phyloP scores from a whole-genome alignment of 257 asterid species.

The Cynanchum wilfordii region DNA sequence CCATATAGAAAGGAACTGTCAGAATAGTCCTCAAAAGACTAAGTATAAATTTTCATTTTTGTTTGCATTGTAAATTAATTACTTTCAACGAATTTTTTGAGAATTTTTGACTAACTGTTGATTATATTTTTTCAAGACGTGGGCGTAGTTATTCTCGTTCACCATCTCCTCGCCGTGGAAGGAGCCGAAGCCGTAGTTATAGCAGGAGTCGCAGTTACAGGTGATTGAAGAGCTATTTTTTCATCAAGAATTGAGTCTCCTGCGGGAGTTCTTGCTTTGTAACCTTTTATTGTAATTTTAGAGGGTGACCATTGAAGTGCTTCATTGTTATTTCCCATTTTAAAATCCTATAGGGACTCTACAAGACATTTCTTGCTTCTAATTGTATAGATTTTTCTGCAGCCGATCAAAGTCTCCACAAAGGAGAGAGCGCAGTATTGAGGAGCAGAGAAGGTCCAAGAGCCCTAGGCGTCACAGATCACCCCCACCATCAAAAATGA shows the following conservation, averaged over 20 bases:
- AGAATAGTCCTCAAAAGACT: slow-evolving; percentile 42
- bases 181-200: slow-evolving; percentile 41
- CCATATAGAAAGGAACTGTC: slow-evolving; percentile 53
- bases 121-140: slow-evolving; percentile 21
- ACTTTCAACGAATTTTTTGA: too few relatives aligned
- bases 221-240: slow-evolving; percentile 20
- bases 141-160: slow-evolving; percentile 50
- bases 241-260: not conserved
- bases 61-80: not conserved
- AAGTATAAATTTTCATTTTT: slow-evolving; percentile 23
- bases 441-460: slow-evolving; percentile 46
- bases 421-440: slow-evolving; percentile 41
- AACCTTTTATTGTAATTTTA: not conserved
- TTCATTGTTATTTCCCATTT: too few relatives aligned
- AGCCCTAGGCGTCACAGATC: slow-evolving; percentile 41
- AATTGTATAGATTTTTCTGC: slow-evolving; percentile 11
- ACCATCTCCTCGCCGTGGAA: slow-evolving; percentile 51
- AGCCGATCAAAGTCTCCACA: slow-evolving; percentile 53
- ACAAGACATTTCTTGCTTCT: not conserved
- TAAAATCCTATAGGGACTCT: not conserved
- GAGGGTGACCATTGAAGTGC: not conserved
- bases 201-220: slow-evolving; percentile 55
- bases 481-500: slow-evolving; percentile 38
- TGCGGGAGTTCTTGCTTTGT: not conserved
- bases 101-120: not conserved